Percentiles rank a stretch among this genome's conserved stretches.
Conservation (phyloP, 768 basidiomycete genomes). For the Pleurotus djamor region DNA sequence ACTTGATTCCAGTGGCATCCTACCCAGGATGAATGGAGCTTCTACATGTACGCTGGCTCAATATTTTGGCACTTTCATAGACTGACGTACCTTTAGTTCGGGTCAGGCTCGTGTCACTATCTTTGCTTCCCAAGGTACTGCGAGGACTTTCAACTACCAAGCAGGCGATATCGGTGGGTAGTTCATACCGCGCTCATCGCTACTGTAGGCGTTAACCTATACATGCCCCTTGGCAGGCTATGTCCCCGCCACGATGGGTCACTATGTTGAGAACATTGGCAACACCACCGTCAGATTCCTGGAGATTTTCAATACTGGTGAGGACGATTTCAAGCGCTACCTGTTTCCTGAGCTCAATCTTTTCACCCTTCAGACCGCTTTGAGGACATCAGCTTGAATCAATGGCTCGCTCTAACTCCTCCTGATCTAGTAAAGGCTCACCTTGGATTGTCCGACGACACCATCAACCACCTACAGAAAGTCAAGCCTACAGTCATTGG, state of each 20-base stretch:
- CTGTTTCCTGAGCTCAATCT: background rate
- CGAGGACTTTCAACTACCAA: conserved; percentile 59
- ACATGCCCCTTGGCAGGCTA: conserved; percentile 31
- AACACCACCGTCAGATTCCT: conserved; percentile 45
- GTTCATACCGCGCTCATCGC: conserved; percentile 1
- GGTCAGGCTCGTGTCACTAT: conserved; percentile 54
- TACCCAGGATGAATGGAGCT: conserved; percentile 63
- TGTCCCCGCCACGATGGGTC: conserved; percentile 56
- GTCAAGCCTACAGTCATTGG: conserved; percentile 36
- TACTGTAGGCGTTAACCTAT: background rate
- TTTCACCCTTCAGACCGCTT: conserved; percentile 19
- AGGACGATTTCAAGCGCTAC: background rate
- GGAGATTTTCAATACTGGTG: conserved; percentile 45
- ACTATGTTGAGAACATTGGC: conserved; percentile 55
- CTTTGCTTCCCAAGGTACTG: conserved; percentile 51
- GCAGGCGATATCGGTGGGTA: conserved; percentile 38
- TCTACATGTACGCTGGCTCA: conserved; percentile 42
- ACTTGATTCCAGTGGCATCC: conserved; percentile 59
- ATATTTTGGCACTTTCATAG: conserved; percentile 11
- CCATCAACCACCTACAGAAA: conserved; percentile 32
- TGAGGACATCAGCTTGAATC: conserved; percentile 22
- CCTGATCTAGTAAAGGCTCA: conserved; percentile 44
- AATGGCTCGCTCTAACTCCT: conserved; percentile 41
- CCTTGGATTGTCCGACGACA: conserved; percentile 35
- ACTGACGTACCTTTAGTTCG: conserved; percentile 31